These are phyloP conservation scores for Tanacetum coccineum DNA, from an alignment of 129 eudicot genomes.

Conservation along the genomic window DNA sequence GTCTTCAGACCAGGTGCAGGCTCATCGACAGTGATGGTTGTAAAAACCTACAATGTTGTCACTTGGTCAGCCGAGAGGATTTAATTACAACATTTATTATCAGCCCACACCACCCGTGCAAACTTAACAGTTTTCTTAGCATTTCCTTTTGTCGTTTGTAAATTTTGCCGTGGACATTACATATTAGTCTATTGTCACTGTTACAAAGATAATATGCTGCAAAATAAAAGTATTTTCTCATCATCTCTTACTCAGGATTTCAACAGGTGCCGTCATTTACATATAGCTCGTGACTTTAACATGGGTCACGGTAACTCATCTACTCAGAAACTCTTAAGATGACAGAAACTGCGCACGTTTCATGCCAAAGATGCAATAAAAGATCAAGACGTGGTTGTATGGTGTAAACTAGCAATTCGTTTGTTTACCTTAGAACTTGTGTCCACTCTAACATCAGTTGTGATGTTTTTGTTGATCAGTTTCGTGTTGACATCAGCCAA, in stretches of 20 bases:
- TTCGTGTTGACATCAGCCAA: conserved; percentile 70
- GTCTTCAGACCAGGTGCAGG: conserved; percentile 87
- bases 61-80: not conserved
- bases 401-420: not conserved
- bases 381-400: not conserved
- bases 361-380: not conserved
- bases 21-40: conserved; percentile 70
- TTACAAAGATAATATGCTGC: too few species aligned
- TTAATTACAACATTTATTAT: not conserved
- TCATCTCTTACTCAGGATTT: too few species aligned
- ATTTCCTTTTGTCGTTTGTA: not conserved
- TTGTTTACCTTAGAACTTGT: conserved; percentile 64
- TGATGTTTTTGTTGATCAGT: conserved; percentile 70
- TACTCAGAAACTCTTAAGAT: too few species aligned
- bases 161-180: not conserved
- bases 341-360: too few species aligned
- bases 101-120: not conserved
- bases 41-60: conserved; percentile 43
- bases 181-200: not conserved
- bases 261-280: too few species aligned
- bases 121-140: not conserved
- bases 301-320: too few species aligned
- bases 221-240: too few species aligned
- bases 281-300: too few species aligned
- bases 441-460: conserved; percentile 79